Evolutionary conservation across 2,329 filamentous ascomycete genomes (phyloP), one percentile per base, ranked within the genome.

Genomic region (Pseudocercospora vitis): DNA sequence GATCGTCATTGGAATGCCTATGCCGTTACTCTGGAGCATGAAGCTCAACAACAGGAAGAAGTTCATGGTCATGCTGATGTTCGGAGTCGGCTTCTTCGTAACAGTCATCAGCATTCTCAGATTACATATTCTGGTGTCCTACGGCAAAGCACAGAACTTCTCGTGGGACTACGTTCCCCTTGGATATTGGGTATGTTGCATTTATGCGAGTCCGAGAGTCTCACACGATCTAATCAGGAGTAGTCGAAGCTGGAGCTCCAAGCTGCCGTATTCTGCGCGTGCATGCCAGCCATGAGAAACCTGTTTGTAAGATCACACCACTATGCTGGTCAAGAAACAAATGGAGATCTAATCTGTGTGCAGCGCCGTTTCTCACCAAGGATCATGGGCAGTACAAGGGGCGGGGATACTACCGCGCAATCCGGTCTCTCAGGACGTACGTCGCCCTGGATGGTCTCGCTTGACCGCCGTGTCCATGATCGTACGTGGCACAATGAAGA

Each of bases 251-350:
- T 54, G n/a, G 55, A 57, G 39, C 24, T 51, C 16, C 39, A 57
- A 33, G 46, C 48, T 11, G 49, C 55, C 3, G 47, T 57, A 9
- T 26, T 53, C 26, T 57, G 55, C 29, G 55, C 55, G 12, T 57
- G 55, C 24, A 57, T 57, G 55, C 55, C 55, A 7, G 51, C 50
- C 3, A 57, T 57, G 21, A 32, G 55, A 11, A 53, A 57, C 21
- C 19, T 53, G 1, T 29, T 54, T 11, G 52, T 54, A 23, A 54
- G 52, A n/a, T n/a, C n/a, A n/a, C 19, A 18, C 3, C 35, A 9
- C 9, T 7, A 16, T 24, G 6, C 21, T 24, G 1, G n/a, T 11
- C 11, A 4, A 7, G 19, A n/a, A 7, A 7, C 18, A 12, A 16
- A 44, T 2, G 3, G 12, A 18, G 6, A 2, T 29, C 3, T n/a